Evolutionary conservation across 2,329 filamentous ascomycete species (phyloP).

Genomic region (Tolypocladium guangdongense): DNA sequence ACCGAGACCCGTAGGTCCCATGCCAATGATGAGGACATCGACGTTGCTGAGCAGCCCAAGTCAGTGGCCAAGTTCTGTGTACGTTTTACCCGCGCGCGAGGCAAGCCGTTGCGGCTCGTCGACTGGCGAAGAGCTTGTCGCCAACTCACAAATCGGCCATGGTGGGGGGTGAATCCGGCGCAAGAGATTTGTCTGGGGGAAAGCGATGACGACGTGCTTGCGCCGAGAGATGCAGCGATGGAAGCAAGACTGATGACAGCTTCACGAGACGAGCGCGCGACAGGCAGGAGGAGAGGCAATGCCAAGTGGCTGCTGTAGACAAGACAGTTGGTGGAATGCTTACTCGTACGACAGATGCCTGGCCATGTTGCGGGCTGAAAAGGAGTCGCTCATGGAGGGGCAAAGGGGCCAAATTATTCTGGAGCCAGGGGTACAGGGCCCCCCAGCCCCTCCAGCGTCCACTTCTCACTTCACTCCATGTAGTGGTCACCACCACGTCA

Average conservation of each 20-base stretch:
- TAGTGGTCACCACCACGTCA: background rate
- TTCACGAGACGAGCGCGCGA: slow-evolving; percentile 9
- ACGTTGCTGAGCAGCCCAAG: slow-evolving; percentile 53
- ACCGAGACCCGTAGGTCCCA: slow-evolving; percentile 93
- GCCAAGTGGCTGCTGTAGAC: slow-evolving; percentile 16
- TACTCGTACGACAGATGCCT: slow-evolving; percentile 1
- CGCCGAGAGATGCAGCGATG: background rate
- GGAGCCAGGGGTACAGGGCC: slow-evolving; percentile 15
- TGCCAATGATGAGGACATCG: slow-evolving; percentile 95
- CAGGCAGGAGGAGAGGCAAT: slow-evolving; percentile 13
- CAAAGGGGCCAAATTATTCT: slow-evolving; percentile 24
- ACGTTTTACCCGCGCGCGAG: slow-evolving; percentile 9
- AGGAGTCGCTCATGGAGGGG: slow-evolving; percentile 26
- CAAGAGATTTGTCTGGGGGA: background rate
- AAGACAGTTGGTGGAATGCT: slow-evolving; percentile 8
- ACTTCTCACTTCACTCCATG: background rate
- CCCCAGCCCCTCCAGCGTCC: background rate
- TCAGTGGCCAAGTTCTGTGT: slow-evolving; percentile 6
- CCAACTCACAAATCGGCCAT: background rate
- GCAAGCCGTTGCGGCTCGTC: background rate
- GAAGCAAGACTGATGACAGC: background rate
- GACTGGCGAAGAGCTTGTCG: background rate
- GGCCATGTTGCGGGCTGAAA: slow-evolving; percentile 12
- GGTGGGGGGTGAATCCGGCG: background rate
- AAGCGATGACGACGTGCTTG: background rate